Evolutionary conservation across 768 basidiomycete species (phyloP).

Genomic region (Cyclocybe cylindracea): DNA sequence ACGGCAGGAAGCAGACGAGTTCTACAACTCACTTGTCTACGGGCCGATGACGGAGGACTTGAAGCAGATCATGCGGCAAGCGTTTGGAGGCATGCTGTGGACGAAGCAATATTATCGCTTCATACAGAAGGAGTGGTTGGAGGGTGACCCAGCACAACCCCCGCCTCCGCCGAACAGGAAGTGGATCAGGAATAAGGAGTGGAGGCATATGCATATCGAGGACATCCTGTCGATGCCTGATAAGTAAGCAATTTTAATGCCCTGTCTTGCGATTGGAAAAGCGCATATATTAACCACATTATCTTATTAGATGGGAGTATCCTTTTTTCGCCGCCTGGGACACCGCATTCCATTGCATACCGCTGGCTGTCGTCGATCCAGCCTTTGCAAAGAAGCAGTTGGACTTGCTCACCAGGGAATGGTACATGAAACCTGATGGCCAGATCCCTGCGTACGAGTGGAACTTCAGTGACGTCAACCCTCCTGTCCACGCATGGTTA

Average conservation of each 20-base stretch:
- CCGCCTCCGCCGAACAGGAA: conserved; percentile 91
- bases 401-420: conserved; percentile 93
- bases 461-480: conserved; percentile 99
- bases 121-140: conserved; percentile 94
- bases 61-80: conserved; percentile 95
- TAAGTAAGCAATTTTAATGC: conserved; percentile 56
- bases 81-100: conserved; percentile 96
- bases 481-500: conserved; percentile 97
- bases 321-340: conserved; percentile 99
- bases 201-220: conserved; percentile 94
- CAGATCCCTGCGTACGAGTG: conserved; percentile 99
- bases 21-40: conserved; percentile 78
- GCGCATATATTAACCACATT: conserved; percentile 5
- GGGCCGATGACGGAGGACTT: conserved; percentile 91
- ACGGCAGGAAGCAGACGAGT: conserved; percentile 93
- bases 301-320: conserved; percentile 82
- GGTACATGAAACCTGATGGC: conserved; percentile 99
- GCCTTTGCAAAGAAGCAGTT: conserved; percentile 97
- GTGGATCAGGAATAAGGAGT: conserved; percentile 88
- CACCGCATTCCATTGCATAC: conserved; percentile 99
- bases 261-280: not conserved
- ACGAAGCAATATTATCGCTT: conserved; percentile 98
- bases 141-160: conserved; percentile 94
- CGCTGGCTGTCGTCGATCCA: conserved; percentile 93
- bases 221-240: conserved; percentile 99